Base-by-base conservation (phyloP, 106 monocot genomes). In the Hemerocallis citrina region DNA sequence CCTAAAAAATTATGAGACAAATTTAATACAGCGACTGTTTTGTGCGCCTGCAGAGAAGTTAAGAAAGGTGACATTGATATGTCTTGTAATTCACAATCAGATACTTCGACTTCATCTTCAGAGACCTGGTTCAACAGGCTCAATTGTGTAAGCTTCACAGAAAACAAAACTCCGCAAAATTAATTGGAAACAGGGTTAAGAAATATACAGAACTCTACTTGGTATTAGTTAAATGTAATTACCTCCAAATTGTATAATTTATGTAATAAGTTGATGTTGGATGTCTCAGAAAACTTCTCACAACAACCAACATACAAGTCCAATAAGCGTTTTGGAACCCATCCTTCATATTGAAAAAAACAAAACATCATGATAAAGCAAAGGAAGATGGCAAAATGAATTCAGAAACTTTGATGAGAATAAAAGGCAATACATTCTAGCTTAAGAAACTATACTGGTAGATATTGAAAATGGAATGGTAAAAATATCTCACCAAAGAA, bases 1-100 rank as follows among this genome's bases (percentile, higher is more conserved):
- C 95, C 95, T 68, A 96, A 65, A 6, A 74, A 40, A 79, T 96
- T 96, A 68, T 96, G 96, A 55, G 96, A 91, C 39, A 96, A 49
- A 49, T 96, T 83, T 49, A 96, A 72, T 16, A 79, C 62, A 17
- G 91, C 87, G 48, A 96, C 47, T 45, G 84, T 79, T 64, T 75
- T 84, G 66, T 96, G 96, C 29, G 54, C 79, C 57, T 74, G 71
- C 34, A 96, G 59, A 34, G 91, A 90, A 69, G 81, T 74, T 57
- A 96, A 70, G 60, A 96, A 88, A n/a, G 96, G 84, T 62, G 69
- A 69, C 29, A 81, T 61, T 9, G 96, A 85, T 52, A 84, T 39
- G 64, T 96, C 96, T 60, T 91, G 91, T 61, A 96, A 61, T 44
- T 66, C 81, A 68, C 91, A 91, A 56, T 82, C 81, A 71, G 96